A percentile compares a stretch with the other conserved stretches of the same genome.
phyloP scores from a whole-genome alignment of 176 grass and related monocot species.

The Calamus simplicifolius region DNA sequence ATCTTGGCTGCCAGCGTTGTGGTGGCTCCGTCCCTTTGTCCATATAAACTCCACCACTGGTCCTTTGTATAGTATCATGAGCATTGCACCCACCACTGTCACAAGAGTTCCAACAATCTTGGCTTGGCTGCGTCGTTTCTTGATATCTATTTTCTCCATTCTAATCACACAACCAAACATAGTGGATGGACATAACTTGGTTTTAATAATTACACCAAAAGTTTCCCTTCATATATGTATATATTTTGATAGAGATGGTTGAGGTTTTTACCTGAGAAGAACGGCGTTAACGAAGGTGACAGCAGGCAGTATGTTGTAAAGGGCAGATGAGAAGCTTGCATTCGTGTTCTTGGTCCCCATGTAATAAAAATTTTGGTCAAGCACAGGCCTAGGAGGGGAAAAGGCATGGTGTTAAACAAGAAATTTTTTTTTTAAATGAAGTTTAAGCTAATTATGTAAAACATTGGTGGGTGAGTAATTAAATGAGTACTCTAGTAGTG shows the following conservation, averaged over 20 bases:
- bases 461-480: background rate
- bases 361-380: constrained; percentile 96
- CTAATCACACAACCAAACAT: constrained; percentile 10
- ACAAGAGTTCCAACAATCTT: constrained; percentile 69
- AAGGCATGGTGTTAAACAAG: background rate
- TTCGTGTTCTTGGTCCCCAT: constrained; percentile 73
- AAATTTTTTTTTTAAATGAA: background rate
- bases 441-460: background rate
- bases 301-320: constrained; percentile 68
- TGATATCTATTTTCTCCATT: constrained; percentile 69
- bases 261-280: constrained; percentile 40
- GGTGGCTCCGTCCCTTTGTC: constrained; percentile 25
- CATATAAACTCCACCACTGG: constrained; percentile 49
- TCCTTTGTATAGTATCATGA: constrained; percentile 80
- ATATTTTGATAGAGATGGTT: too few species aligned
- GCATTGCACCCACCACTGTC: constrained; percentile 55
- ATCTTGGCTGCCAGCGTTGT: constrained; percentile 16
- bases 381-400: constrained; percentile 55
- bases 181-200: too few species aligned
- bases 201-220: too few species aligned
- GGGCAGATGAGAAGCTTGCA: constrained; percentile 74
- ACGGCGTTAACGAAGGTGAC: constrained; percentile 77
- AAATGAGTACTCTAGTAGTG: constrained; percentile 62
- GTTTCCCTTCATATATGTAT: too few species aligned
- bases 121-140: constrained; percentile 46